phyloP scores from a whole-genome alignment of 2,329 filamentous ascomycete species.

The Daldinia eschscholtzii region DNA sequence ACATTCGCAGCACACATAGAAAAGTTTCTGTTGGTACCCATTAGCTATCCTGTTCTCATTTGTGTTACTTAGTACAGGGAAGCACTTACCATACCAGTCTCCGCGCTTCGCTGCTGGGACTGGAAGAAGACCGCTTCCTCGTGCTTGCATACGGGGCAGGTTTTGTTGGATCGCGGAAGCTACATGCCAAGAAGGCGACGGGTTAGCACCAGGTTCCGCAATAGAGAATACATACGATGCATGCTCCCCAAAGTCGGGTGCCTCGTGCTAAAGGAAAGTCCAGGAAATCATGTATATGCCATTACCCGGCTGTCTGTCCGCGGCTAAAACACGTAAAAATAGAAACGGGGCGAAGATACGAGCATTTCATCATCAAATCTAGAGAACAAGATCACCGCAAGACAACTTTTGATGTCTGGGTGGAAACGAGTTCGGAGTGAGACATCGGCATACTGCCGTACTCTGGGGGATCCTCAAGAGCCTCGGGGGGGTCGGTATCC shows the following conservation, averaged over 20 bases:
- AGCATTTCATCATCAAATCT: constrained; percentile 1
- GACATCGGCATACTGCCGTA: constrained; percentile 33
- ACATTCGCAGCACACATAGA: constrained; percentile 94
- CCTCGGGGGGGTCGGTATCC: constrained; percentile 50
- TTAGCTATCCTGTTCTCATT: constrained; percentile 45
- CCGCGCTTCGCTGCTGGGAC: constrained; percentile 94
- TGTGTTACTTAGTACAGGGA: neutral
- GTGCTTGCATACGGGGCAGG: constrained; percentile 86
- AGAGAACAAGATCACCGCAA: neutral
- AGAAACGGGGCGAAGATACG: neutral
- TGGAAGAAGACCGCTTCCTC: constrained; percentile 98
- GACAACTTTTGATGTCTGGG: neutral
- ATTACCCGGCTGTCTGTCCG: constrained; percentile 36
- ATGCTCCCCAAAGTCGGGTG: constrained; percentile 46
- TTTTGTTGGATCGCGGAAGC: constrained; percentile 90
- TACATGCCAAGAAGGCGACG: constrained; percentile 62
- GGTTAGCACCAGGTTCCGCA: constrained; percentile 55
- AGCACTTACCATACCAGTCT: constrained; percentile 93
- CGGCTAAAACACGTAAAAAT: neutral
- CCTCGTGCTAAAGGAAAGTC: constrained; percentile 33
- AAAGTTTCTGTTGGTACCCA: constrained; percentile 75
- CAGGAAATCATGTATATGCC: constrained; percentile 8
- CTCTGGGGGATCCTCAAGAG: constrained; percentile 46
- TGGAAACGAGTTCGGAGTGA: constrained; percentile 16
- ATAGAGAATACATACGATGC: constrained; percentile 45